These are phyloP conservation scores for Aspergillus persii DNA, from an alignment of 2,329 filamentous ascomycete species.

Conservation along the genomic window DNA sequence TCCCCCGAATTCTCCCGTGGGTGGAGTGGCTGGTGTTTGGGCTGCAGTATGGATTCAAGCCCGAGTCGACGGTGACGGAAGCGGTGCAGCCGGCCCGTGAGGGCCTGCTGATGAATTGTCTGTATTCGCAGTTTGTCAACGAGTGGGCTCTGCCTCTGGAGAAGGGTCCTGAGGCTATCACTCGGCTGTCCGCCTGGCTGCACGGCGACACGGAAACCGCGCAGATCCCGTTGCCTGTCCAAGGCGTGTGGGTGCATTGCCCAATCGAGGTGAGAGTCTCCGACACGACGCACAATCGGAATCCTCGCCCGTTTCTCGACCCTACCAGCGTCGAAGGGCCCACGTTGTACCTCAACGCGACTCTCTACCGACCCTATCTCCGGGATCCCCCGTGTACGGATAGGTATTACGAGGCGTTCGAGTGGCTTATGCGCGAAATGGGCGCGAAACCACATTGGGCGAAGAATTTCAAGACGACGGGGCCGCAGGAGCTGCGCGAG, in stretches of 20 bases:
- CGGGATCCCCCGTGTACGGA: constrained; percentile 71
- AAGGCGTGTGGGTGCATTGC: constrained; percentile 80
- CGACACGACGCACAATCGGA: constrained; percentile 58
- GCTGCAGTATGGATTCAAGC: constrained; percentile 89
- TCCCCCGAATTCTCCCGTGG: constrained; percentile 78
- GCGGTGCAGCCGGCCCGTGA: constrained; percentile 77
- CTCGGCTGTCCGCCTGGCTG: constrained; percentile 81
- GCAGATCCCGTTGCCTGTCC: constrained; percentile 75
- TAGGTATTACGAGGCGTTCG: constrained; percentile 85
- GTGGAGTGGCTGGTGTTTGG: constrained; percentile 97
- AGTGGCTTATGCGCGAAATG: constrained; percentile 84
- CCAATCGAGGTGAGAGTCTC: constrained; percentile 87
- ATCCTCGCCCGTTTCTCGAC: constrained; percentile 66
- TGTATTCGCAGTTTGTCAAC: constrained; percentile 98
- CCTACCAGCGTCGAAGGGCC: constrained; percentile 66
- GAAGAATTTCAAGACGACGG: constrained; percentile 73
- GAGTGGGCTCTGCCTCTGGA: constrained; percentile 92
- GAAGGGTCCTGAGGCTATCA: constrained; percentile 82
- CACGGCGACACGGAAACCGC: constrained; percentile 68
- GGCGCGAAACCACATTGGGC: constrained; percentile 86
- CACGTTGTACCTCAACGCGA: constrained; percentile 85
- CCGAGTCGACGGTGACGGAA: constrained; percentile 62
- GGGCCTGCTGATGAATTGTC: constrained; percentile 91
- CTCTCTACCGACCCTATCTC: constrained; percentile 78
- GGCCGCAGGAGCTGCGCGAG: constrained; percentile 57